Base-by-base conservation (phyloP, 352 stramenopile species). In the Thraustochytrium sp. region DNA sequence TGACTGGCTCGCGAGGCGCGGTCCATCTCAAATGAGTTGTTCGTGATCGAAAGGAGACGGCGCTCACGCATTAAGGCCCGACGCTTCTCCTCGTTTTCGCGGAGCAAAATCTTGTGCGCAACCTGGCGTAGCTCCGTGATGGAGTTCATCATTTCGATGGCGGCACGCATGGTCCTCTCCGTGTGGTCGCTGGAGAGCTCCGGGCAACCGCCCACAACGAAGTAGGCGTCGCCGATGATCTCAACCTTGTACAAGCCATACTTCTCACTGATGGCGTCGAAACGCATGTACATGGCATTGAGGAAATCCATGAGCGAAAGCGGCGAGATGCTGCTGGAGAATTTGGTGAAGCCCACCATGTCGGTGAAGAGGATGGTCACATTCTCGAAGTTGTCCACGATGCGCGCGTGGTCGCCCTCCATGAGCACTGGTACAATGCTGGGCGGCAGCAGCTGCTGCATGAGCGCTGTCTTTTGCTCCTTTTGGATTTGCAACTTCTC, bases 391-490 rank as follows among this genome's bases (percentile, higher is more conserved):
- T 54, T 65, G 31, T 87, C 84, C 34, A 80, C 85, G 73, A 88
- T 85, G 26, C 68, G 68, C n/a, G 38, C 49, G 36, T 84, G 89
- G 46, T 94, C 88, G 44, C 62, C 49, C 8, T 92, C 89, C 26
- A 94, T 93, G 11, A 94, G 86, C 85, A 94, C 93, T 72, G 93
- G 87, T 21, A 96, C 91, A 48, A 94, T 94, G 21, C 89, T 94
- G 61, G 93, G 90, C 0, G 92, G 92, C 3, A 96, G 85, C 26
- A 95, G 55, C 38, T 94, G 94, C 13, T 40, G 74, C 1, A 92
- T 84, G 26, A 94, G 82, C 54, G 93, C 46, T 76, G 94, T 94
- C 16, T 89, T 93, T 85, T 93, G 93, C 68, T 37, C 40, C 37
- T 94, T 94, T 54, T 94, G 90, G 84, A 92, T 92, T 76, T 93